Percentiles rank a stretch among this genome's conserved stretches.
These are phyloP conservation scores for Schizosaccharomyces versatilis DNA, from an alignment of 1,139 yeast species.

Conservation along the genomic window DNA sequence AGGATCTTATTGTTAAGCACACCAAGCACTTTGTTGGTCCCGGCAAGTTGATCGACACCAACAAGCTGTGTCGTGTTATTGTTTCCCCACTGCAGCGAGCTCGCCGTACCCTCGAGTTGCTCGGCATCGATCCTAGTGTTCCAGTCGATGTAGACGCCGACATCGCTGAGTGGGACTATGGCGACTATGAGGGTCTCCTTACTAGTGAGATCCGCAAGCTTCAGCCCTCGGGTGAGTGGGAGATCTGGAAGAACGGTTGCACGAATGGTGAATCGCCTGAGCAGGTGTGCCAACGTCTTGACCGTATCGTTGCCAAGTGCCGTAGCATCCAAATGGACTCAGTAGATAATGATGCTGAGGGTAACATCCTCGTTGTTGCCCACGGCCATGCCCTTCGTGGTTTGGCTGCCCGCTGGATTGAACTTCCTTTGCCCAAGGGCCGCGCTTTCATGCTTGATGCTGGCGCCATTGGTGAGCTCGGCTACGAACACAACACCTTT, in stretches of 20 bases:
- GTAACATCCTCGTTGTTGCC: slow-evolving; percentile 65
- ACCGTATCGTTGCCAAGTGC: slow-evolving; percentile 41
- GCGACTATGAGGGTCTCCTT: slow-evolving; percentile 71
- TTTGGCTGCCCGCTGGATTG: slow-evolving; percentile 74
- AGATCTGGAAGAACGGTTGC: slow-evolving; percentile 82
- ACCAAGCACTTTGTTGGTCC: slow-evolving; percentile 29
- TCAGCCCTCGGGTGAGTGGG: slow-evolving; percentile 45
- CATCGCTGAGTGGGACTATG: slow-evolving; percentile 84
- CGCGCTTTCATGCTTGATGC: slow-evolving; percentile 77
- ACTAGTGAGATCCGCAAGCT: slow-evolving; percentile 42
- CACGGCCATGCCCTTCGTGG: slow-evolving; percentile 87
- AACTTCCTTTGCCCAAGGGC: slow-evolving; percentile 32
- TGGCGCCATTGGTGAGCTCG: slow-evolving; percentile 76
- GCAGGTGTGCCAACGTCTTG: slow-evolving; percentile 49
- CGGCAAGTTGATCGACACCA: slow-evolving; percentile 40
- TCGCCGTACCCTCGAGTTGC: slow-evolving; percentile 41
- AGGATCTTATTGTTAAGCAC: no score
- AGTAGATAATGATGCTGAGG: slow-evolving; percentile 29
- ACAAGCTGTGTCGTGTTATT: slow-evolving; percentile 37
- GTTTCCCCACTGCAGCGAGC: slow-evolving; percentile 73
- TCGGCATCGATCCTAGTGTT: slow-evolving; percentile 24
- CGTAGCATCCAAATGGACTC: slow-evolving; percentile 35
- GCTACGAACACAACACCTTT: slow-evolving; percentile 52
- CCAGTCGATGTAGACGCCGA: slow-evolving; percentile 28
- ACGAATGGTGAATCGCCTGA: slow-evolving; percentile 60